phyloP scores from a whole-genome alignment of 768 basidiomycete species.

The Guyanaporus albipodus region DNA sequence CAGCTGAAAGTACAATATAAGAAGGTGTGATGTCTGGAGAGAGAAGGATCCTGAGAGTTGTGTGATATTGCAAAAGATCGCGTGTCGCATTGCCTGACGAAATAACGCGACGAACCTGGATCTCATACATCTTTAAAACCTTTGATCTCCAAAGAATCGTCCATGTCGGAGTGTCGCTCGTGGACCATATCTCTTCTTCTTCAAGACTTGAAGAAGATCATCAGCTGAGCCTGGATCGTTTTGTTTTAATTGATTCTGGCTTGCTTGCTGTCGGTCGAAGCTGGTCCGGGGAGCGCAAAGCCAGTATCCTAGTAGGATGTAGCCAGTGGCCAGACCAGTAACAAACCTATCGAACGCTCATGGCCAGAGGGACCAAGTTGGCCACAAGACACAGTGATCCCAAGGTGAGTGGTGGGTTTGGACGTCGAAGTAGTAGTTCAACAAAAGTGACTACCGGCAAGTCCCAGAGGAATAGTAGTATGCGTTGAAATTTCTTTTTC shows the following conservation, averaged over 20 bases:
- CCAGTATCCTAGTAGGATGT: too few relatives aligned
- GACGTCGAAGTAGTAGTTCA: too few relatives aligned
- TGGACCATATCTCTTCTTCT: background rate
- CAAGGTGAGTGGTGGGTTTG: too few relatives aligned
- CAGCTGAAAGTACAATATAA: background rate
- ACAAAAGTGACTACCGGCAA: too few relatives aligned
- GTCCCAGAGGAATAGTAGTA: too few relatives aligned
- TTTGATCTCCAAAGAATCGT: background rate
- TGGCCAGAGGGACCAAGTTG: too few relatives aligned
- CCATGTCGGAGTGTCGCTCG: background rate
- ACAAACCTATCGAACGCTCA: too few relatives aligned
- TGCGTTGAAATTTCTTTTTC: too few relatives aligned
- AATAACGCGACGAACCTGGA: conserved; percentile 11
- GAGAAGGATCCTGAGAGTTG: conserved; percentile 3
- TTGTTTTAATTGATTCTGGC: background rate
- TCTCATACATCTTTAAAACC: conserved; percentile 7
- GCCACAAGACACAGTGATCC: too few relatives aligned
- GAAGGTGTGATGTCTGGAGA: background rate
- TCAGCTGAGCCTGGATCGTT: background rate
- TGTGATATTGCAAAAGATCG: conserved; percentile 9
- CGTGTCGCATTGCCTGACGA: conserved; percentile 8
- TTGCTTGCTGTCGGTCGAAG: background rate
- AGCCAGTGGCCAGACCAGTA: too few relatives aligned
- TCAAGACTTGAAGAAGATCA: background rate
- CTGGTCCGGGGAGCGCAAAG: too few relatives aligned